Percentiles rank a stretch among this genome's conserved stretches.
These are phyloP conservation scores for Neurospora sp. DNA, from an alignment of 495 filamentous ascomycete genomes.

Conservation along the genomic window DNA sequence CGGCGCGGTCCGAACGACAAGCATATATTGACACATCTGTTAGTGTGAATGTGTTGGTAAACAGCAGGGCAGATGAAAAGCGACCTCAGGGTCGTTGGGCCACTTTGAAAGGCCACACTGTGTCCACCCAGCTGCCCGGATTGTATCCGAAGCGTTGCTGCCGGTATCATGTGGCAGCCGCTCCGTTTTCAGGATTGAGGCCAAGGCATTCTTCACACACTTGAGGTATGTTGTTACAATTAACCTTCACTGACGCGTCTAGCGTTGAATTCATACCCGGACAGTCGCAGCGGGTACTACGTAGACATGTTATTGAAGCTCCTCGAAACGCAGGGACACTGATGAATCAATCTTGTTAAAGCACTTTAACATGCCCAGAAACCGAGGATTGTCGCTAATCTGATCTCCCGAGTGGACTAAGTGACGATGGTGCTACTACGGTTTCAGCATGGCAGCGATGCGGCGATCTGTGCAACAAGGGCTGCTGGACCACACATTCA, in stretches of 20 bases:
- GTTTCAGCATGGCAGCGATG: neutral
- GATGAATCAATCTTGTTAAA: neutral
- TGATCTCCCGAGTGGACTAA: neutral
- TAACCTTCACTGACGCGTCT: neutral
- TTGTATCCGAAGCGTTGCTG: neutral
- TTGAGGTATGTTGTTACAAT: neutral
- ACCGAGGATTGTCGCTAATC: neutral
- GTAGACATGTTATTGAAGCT: neutral
- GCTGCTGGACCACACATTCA: neutral
- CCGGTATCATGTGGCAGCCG: neutral
- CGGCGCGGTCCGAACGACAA: constrained; percentile 11
- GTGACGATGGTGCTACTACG: neutral
- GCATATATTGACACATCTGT: constrained; percentile 2
- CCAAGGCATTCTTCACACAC: neutral
- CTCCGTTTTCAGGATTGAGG: neutral
- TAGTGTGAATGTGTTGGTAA: neutral
- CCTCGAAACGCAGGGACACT: neutral
- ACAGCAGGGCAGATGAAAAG: neutral
- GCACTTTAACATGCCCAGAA: neutral
- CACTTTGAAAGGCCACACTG: neutral
- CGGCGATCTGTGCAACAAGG: neutral
- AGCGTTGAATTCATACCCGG: neutral
- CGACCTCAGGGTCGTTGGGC: neutral
- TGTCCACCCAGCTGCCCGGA: neutral
- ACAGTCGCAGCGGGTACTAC: neutral